These are phyloP conservation scores for Fistulinella cinereoalba DNA, from an alignment of 1,284 basidiomycete species.

Conservation along the genomic window DNA sequence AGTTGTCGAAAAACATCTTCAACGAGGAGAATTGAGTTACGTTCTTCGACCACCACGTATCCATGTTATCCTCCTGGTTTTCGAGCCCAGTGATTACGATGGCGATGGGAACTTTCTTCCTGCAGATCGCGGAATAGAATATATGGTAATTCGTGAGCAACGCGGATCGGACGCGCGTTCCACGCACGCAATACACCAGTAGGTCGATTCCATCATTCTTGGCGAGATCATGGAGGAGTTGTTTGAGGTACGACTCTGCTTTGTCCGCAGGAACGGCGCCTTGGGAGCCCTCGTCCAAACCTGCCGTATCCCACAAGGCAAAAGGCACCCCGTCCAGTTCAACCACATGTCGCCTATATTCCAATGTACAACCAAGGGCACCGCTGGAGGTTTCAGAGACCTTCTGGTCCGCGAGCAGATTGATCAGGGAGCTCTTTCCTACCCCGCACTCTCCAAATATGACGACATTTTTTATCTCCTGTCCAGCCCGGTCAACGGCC, in stretches of 20 bases:
- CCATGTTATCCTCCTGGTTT: conserved; percentile 27
- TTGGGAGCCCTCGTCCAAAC: conserved; percentile 25
- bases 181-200: conserved; percentile 31
- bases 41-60: conserved; percentile 28
- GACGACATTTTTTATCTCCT: conserved; percentile 23
- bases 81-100: conserved; percentile 31
- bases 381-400: conserved; percentile 23
- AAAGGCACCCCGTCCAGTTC: conserved; percentile 9
- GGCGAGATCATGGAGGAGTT: conserved; percentile 25
- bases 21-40: conserved; percentile 17
- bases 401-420: conserved; percentile 17
- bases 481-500: too few relatives aligned
- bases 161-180: conserved; percentile 26
- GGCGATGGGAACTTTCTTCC: conserved; percentile 31
- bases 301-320: conserved; percentile 30
- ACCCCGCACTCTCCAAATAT: conserved; percentile 29
- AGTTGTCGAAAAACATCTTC: conserved; percentile 23
- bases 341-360: conserved; percentile 15
- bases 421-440: conserved; percentile 30
- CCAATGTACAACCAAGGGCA: conserved; percentile 28
- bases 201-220: conserved; percentile 23
- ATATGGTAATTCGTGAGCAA: conserved; percentile 29
- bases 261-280: conserved; percentile 27
- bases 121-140: conserved; percentile 33
- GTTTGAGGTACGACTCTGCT: conserved; percentile 27